Evolutionary conservation across 768 basidiomycete species (phyloP), one percentile per base, ranked within the genome.

Genomic region (Termitomyces sp.): DNA sequence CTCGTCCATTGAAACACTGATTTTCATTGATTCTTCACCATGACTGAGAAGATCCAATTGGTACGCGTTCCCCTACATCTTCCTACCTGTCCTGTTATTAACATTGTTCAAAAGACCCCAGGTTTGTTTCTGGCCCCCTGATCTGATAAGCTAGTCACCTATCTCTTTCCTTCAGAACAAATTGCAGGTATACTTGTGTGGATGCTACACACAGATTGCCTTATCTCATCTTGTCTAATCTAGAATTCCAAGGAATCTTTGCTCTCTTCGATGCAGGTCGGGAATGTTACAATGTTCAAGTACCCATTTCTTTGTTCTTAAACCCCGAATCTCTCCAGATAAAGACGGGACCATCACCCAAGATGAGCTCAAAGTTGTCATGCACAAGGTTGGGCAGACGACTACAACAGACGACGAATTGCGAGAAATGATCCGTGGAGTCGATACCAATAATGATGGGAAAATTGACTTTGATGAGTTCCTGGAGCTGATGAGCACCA

Each of bases 341-440:
- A 72, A 72, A 57, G 77, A 79, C 66, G 79, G 80, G 62, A 75
- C 76, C 14, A 80, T 81, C 66, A 79, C 78, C 41, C 76, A 75
- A 55, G 70, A 69, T 48, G 80, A 81, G 67, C 72, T 81, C 35
- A 76, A 76, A 54, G 74, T 71, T 30, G 77, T 79, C 46, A 79
- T 81, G 80, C 73, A 75, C 44, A 74, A 76, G 38, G 71, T 81
- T 13, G 80, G 78, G 5, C 73, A 78, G 68, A 75, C 77, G 67
- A 75, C 75, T 63, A 77, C 77, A 5, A 78, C 76, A n/a, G 79
- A 79, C 45, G 70, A 69, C 14, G 76, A 81, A 61, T 71, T 81
- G 45, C 72, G 76, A 62, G 71, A 74, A 64, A 79, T 81, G 75
- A 77, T 81, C 60, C 75, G 75, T 67, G 76, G 78, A 59, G 75